phyloP scores from a whole-genome alignment of 192 early-diverging fungal species.

The Coemansia sp. region DNA sequence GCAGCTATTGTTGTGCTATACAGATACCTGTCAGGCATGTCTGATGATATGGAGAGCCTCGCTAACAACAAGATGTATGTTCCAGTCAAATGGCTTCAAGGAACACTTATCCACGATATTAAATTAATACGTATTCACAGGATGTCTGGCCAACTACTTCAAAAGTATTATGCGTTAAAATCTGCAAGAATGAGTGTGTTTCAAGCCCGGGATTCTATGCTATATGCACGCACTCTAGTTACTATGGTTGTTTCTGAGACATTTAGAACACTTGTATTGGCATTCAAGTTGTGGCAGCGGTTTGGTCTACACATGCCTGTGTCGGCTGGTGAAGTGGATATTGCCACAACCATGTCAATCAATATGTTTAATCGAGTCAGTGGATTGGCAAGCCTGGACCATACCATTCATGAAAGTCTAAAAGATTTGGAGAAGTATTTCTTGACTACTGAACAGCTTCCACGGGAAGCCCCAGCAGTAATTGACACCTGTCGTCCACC shows the following conservation, averaged over 20 bases:
- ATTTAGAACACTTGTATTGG: neutral
- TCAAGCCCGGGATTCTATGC: neutral
- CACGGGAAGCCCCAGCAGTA: slow-evolving; percentile 61
- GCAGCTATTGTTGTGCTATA: neutral
- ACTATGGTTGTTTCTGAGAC: neutral
- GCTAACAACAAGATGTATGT: no score
- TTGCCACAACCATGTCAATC: neutral
- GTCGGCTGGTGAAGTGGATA: slow-evolving; percentile 15
- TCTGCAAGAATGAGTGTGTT: no score
- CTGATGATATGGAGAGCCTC: no score
- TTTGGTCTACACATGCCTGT: no score
- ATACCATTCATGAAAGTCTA: neutral
- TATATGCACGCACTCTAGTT: neutral
- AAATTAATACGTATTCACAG: neutral
- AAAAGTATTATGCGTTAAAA: neutral
- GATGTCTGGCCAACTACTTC: neutral
- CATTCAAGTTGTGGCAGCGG: slow-evolving; percentile 10
- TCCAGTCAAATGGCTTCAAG: no score
- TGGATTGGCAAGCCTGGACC: neutral
- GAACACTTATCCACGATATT: neutral
- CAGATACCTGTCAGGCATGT: neutral
- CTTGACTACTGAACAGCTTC: neutral
- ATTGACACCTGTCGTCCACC: no score
- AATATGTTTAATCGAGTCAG: neutral
- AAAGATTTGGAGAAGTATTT: neutral